These are phyloP conservation scores for Umbilicaria muhlenbergii DNA, from an alignment of 495 filamentous ascomycete species.

Conservation along the genomic window DNA sequence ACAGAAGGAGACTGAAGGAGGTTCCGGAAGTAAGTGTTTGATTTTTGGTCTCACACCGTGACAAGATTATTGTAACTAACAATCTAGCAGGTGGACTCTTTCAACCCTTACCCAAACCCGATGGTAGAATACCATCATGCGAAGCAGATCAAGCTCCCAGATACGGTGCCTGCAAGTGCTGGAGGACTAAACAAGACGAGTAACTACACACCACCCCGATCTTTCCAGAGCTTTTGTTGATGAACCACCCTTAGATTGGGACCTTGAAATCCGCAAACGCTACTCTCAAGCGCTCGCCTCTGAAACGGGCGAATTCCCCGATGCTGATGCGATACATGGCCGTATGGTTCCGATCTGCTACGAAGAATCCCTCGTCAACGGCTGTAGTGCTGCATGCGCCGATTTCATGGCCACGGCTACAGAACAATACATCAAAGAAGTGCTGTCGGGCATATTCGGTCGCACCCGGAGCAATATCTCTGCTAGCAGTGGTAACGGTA, in stretches of 20 bases:
- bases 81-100: slow-evolving; percentile 28
- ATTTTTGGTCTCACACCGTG: not conserved
- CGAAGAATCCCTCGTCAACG: slow-evolving; percentile 69
- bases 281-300: slow-evolving; percentile 73
- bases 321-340: slow-evolving; percentile 56
- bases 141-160: slow-evolving; percentile 50
- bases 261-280: slow-evolving; percentile 84
- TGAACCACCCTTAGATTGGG: slow-evolving; percentile 44
- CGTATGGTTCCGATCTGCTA: slow-evolving; percentile 93
- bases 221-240: not conserved
- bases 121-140: slow-evolving; percentile 53
- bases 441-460: slow-evolving; percentile 60
- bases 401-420: slow-evolving; percentile 81
- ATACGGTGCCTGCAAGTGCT: slow-evolving; percentile 66
- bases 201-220: slow-evolving; percentile 26
- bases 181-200: slow-evolving; percentile 78
- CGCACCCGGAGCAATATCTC: slow-evolving; percentile 69
- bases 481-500: slow-evolving; percentile 47
- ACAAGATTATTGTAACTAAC: too few relatives aligned
- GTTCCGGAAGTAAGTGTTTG: slow-evolving; percentile 38
- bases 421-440: slow-evolving; percentile 84
- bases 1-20: slow-evolving; percentile 75
- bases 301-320: slow-evolving; percentile 89
- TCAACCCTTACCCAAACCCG: slow-evolving; percentile 44
- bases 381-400: slow-evolving; percentile 54